These are phyloP conservation scores for Petunia axillaris DNA, from an alignment of 257 asterid species.

Conservation along the genomic window DNA sequence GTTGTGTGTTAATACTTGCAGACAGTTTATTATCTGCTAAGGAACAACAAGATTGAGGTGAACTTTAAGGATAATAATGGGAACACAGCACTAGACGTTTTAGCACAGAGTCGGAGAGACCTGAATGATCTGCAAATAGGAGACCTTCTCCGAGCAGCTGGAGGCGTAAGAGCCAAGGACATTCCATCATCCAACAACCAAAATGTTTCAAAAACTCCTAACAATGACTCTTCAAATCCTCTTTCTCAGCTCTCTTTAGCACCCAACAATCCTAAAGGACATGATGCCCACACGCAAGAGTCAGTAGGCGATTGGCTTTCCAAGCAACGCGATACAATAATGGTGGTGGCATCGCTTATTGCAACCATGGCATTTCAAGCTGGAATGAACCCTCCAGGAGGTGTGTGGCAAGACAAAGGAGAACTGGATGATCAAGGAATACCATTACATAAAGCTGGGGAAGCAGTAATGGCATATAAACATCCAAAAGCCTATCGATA, in stretches of 20 bases:
- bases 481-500: background rate
- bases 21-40: constrained; percentile 39
- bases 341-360: constrained; percentile 43
- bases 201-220: background rate
- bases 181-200: constrained; percentile 16
- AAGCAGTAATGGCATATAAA: constrained; percentile 25
- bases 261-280: background rate
- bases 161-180: constrained; percentile 27
- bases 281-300: background rate
- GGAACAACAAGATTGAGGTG: constrained; percentile 24
- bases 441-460: constrained; percentile 21
- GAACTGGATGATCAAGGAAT: background rate
- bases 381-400: constrained; percentile 39
- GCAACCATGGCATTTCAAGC: constrained; percentile 45
- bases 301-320: constrained; percentile 24
- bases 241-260: background rate
- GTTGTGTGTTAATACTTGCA: constrained; percentile 18
- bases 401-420: constrained; percentile 35
- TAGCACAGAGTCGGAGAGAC: constrained; percentile 36
- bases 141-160: constrained; percentile 33
- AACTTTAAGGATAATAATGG: constrained; percentile 33
- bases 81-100: constrained; percentile 43
- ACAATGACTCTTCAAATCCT: background rate
- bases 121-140: constrained; percentile 36
- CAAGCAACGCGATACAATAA: constrained; percentile 23